Percentiles rank a stretch among this genome's conserved stretches.
Evolutionary conservation across 2,329 filamentous ascomycete genomes (phyloP).

Genomic region (Alternaria alternata): DNA sequence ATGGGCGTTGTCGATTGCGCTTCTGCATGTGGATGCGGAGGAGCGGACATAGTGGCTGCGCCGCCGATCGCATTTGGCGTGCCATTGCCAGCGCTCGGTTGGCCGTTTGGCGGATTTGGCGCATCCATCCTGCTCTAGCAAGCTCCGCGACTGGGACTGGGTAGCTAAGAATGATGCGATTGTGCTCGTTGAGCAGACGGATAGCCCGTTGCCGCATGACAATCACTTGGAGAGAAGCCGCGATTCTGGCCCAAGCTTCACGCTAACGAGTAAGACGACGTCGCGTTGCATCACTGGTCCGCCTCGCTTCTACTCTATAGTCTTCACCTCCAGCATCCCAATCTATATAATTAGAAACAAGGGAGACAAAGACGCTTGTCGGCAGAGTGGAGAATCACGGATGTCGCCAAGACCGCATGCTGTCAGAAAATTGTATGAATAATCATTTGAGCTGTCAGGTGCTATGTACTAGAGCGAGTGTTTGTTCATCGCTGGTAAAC

Average conservation of each 20-base stretch:
- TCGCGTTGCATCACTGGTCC: slow-evolving; percentile 7
- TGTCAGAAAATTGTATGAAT: neutral
- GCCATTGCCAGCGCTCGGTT: slow-evolving; percentile 28
- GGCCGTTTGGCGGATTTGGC: slow-evolving; percentile 13
- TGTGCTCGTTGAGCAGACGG: slow-evolving; percentile 3
- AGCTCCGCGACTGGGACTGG: slow-evolving; percentile 23
- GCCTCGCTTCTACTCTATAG: neutral
- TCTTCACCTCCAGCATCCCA: too few species aligned
- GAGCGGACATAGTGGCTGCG: slow-evolving; percentile 29
- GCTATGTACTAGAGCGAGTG: neutral
- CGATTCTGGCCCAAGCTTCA: slow-evolving; percentile 12
- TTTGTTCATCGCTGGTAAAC: slow-evolving; percentile 14
- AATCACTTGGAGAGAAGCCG: slow-evolving; percentile 5
- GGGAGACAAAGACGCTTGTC: neutral
- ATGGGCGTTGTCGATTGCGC: slow-evolving; percentile 23
- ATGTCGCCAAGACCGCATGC: neutral
- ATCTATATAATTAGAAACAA: neutral
- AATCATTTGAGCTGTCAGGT: neutral
- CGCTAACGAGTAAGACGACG: slow-evolving; percentile 9
- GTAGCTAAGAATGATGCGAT: slow-evolving; percentile 9
- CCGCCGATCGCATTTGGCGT: slow-evolving; percentile 23
- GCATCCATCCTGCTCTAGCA: slow-evolving; percentile 28
- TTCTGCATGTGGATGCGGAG: slow-evolving; percentile 20
- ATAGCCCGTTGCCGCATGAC: slow-evolving; percentile 2
- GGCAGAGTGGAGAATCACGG: neutral